These are phyloP conservation scores for Fragilariopsis cylindrus DNA, from an alignment of 108 stramenopile species.

Conservation along the genomic window DNA sequence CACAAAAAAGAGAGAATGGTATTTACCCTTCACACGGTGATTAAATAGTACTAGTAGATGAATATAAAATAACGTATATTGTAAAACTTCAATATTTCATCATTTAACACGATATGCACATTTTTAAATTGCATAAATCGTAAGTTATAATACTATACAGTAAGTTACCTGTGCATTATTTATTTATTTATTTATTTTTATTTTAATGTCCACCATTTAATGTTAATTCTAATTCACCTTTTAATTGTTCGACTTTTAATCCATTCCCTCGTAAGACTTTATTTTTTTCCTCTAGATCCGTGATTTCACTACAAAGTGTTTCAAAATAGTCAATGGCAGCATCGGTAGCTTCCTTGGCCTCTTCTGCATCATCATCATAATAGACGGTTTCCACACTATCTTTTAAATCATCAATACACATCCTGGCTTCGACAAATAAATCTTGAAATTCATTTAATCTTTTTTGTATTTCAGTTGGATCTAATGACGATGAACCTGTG, in stretches of 20 bases:
- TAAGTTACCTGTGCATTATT: no score
- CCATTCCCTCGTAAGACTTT: conserved; percentile 40
- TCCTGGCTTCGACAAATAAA: conserved; percentile 48
- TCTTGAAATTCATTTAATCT: conserved; percentile 47
- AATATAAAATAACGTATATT: no score
- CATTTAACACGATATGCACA: no score
- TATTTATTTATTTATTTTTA: no score
- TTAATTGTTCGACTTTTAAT: conserved; percentile 54
- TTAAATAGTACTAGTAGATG: no score
- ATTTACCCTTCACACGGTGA: no score
- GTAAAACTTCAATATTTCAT: no score
- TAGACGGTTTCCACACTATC: conserved; percentile 44
- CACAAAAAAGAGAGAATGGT: no score
- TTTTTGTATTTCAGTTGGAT: neutral
- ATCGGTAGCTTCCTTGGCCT: conserved; percentile 45
- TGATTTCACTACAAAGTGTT: conserved; percentile 23
- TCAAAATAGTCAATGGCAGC: conserved; percentile 33
- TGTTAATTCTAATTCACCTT: conserved; percentile 46
- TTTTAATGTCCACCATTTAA: conserved; percentile 13
- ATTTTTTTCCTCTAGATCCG: conserved; percentile 31
- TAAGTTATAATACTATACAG: no score
- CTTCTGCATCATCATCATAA: conserved; percentile 49
- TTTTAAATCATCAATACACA: conserved; percentile 47
- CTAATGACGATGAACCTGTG: neutral
- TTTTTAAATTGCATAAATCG: no score